These are phyloP conservation scores for Xylariaceae sp. DNA, from an alignment of 2,329 filamentous ascomycete species.

Conservation along the genomic window DNA sequence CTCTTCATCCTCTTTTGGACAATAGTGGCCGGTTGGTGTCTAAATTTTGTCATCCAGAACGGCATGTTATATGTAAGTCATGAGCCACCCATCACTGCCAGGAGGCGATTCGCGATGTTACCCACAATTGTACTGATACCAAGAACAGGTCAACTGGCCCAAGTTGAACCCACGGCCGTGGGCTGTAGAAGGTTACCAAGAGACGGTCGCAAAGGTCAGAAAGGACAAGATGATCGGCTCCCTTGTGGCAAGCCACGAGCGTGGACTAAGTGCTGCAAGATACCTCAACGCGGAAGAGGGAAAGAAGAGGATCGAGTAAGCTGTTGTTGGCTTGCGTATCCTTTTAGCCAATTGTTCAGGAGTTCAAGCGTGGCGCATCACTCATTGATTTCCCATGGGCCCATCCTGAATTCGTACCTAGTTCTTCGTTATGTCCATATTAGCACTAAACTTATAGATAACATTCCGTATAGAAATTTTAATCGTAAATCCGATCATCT, in stretches of 20 bases:
- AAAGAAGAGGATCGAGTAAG: constrained; percentile 90
- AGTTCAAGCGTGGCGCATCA: neutral
- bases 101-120: neutral
- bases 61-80: constrained; percentile 88
- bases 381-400: neutral
- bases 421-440: no score
- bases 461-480: neutral
- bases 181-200: constrained; percentile 81
- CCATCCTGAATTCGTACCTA: neutral
- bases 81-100: neutral
- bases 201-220: constrained; percentile 74
- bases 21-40: constrained; percentile 62
- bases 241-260: constrained; percentile 68
- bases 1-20: constrained; percentile 78
- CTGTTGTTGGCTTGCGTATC: neutral
- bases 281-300: constrained; percentile 89
- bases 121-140: constrained; percentile 18
- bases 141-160: constrained; percentile 88
- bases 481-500: constrained; percentile 1
- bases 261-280: constrained; percentile 75
- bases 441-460: constrained; percentile 10
- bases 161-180: constrained; percentile 87
- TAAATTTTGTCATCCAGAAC: constrained; percentile 73
- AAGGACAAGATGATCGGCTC: constrained; percentile 77
- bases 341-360: neutral